phyloP scores from a whole-genome alignment of 1,284 basidiomycete genomes.

The Agroathelia rolfsii region DNA sequence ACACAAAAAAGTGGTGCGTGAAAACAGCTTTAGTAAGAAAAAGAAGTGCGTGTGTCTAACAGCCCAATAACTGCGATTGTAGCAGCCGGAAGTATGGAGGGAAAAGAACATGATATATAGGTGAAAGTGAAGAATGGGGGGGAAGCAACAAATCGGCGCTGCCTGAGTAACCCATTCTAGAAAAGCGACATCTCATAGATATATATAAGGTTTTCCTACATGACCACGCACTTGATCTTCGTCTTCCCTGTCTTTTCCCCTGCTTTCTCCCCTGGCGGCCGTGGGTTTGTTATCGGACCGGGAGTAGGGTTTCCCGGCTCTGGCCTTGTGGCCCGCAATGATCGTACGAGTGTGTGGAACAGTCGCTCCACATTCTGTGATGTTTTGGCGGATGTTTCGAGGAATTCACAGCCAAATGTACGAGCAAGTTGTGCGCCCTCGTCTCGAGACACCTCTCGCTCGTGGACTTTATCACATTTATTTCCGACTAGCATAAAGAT shows the following conservation, averaged over 20 bases:
- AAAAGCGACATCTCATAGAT: no score
- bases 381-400: conserved; percentile 94
- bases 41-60: no score
- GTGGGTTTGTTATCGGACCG: no score
- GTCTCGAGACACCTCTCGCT: conserved; percentile 80
- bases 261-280: conserved; percentile 22
- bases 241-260: conserved; percentile 32
- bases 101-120: no score
- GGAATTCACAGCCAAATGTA: conserved; percentile 87
- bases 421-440: conserved; percentile 83
- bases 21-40: no score
- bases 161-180: no score
- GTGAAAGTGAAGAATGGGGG: no score
- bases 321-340: conserved; percentile 64
- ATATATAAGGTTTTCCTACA: no score
- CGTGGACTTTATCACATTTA: conserved; percentile 81
- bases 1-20: no score
- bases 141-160: no score
- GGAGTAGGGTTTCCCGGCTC: conserved; percentile 24
- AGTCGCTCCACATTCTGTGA: conserved; percentile 91
- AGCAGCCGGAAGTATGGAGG: no score
- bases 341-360: conserved; percentile 86
- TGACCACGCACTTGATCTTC: conserved; percentile 57
- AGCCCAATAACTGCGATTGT: no score
- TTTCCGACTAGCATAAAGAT: conserved; percentile 88